Evolutionary conservation across 2,329 filamentous ascomycete genomes (phyloP).

Genomic region (Trichoderma pleuroti): DNA sequence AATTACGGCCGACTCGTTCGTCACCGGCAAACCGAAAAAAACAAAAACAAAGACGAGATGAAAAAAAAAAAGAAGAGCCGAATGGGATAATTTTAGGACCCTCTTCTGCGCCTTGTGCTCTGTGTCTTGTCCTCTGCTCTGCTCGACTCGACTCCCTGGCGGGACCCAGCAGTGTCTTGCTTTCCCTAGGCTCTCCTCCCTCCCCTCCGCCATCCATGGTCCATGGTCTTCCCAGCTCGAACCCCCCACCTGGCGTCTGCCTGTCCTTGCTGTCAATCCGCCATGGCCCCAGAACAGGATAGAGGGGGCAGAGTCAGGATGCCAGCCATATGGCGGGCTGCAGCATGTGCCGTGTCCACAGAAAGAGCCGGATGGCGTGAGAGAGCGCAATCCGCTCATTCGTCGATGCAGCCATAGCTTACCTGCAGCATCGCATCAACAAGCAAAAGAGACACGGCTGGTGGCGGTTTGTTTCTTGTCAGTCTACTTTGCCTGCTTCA

Average conservation of each 20-base stretch:
- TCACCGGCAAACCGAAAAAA: not conserved
- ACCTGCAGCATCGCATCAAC: not conserved
- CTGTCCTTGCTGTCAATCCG: conserved; percentile 15
- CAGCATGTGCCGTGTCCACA: not conserved
- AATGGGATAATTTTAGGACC: not conserved
- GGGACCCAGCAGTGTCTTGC: conserved; percentile 4
- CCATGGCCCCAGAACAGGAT: not conserved
- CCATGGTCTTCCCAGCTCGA: not conserved
- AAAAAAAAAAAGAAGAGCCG: not conserved
- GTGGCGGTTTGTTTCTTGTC: too few species aligned
- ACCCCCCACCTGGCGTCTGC: conserved; percentile 4
- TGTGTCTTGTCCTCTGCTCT: not conserved
- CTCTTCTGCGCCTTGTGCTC: not conserved
- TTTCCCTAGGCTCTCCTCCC: not conserved
- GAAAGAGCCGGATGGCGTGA: not conserved
- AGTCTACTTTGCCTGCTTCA: not conserved
- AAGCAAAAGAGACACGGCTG: not conserved
- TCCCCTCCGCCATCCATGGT: not conserved
- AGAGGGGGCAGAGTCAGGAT: not conserved
- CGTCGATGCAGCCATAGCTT: not conserved
- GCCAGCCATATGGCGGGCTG: not conserved
- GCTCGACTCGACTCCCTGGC: not conserved
- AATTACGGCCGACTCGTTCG: not conserved
- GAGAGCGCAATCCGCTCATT: not conserved
- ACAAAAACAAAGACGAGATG: not conserved